phyloP scores from a whole-genome alignment of 495 filamentous ascomycete genomes.

The Penicillium salamii region DNA sequence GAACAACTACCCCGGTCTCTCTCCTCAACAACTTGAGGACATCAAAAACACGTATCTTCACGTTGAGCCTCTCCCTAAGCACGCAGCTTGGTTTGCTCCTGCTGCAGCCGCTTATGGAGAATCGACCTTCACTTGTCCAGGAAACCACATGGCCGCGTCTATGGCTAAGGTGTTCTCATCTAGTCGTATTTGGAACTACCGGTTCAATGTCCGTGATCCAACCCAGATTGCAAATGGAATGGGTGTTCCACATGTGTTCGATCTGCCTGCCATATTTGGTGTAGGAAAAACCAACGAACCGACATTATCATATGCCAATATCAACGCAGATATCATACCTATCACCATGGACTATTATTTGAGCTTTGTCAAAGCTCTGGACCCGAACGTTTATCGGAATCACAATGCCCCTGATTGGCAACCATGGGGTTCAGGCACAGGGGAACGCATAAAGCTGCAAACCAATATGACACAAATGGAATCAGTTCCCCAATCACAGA shows the following conservation, averaged over 20 bases:
- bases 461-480: constrained; percentile 58
- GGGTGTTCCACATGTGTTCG: constrained; percentile 63
- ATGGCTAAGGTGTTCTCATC: constrained; percentile 37
- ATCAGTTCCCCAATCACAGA: constrained; percentile 36
- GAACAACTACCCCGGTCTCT: constrained; percentile 59
- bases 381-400: constrained; percentile 53
- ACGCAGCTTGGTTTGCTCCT: constrained; percentile 54
- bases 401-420: constrained; percentile 42
- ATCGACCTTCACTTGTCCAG: constrained; percentile 64
- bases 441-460: constrained; percentile 40
- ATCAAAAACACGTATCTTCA: constrained; percentile 58
- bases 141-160: constrained; percentile 35
- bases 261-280: constrained; percentile 58
- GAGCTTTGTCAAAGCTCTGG: constrained; percentile 58
- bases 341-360: constrained; percentile 62
- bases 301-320: constrained; percentile 20
- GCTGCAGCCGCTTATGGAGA: constrained; percentile 63
- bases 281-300: constrained; percentile 19
- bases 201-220: constrained; percentile 59
- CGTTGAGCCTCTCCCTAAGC: constrained; percentile 31
- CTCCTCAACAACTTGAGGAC: constrained; percentile 40
- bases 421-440: constrained; percentile 26
- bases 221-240: constrained; percentile 44
- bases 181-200: constrained; percentile 53
- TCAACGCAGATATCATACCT: constrained; percentile 47